A percentile compares a stretch with the other conserved stretches of the same genome.
Evolutionary conservation across 192 early-diverging fungal genomes (phyloP).

Genomic region (Spizellomyces punctatus): DNA sequence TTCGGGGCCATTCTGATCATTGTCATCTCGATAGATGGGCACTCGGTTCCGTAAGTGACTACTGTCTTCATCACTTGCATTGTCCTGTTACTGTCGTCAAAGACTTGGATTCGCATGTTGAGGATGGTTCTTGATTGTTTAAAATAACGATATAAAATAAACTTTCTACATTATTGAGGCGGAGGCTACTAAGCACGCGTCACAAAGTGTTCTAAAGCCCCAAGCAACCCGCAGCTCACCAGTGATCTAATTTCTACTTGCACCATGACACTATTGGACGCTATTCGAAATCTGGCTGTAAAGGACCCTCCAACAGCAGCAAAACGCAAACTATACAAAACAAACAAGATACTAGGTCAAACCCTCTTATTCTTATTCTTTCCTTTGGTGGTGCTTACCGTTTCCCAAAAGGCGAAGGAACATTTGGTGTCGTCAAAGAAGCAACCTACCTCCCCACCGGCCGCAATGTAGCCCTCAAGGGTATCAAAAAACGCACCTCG

Average conservation of each 20-base stretch:
- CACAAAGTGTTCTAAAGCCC: no score
- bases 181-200: no score
- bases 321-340: constrained; percentile 40
- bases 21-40: constrained; percentile 26
- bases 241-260: no score
- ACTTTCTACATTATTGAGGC: no score
- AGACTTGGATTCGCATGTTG: neutral
- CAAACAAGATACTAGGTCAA: constrained; percentile 28
- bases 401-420: constrained; percentile 35
- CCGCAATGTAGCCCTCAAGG: constrained; percentile 74
- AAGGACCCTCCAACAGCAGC: constrained; percentile 16
- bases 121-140: no score
- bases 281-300: constrained; percentile 1
- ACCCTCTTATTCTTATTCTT: neutral
- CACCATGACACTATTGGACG: no score
- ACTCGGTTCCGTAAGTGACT: constrained; percentile 37
- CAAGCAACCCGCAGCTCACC: no score
- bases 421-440: constrained; percentile 46
- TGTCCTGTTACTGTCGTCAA: constrained; percentile 39
- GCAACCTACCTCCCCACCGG: constrained; percentile 67
- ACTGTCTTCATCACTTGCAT: constrained; percentile 32
- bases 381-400: neutral
- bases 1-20: no score
- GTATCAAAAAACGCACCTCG: constrained; percentile 70
- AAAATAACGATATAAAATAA: no score